Evolutionary conservation across 345 rosid genomes (phyloP).

Genomic region (Gossypium stocksii): DNA sequence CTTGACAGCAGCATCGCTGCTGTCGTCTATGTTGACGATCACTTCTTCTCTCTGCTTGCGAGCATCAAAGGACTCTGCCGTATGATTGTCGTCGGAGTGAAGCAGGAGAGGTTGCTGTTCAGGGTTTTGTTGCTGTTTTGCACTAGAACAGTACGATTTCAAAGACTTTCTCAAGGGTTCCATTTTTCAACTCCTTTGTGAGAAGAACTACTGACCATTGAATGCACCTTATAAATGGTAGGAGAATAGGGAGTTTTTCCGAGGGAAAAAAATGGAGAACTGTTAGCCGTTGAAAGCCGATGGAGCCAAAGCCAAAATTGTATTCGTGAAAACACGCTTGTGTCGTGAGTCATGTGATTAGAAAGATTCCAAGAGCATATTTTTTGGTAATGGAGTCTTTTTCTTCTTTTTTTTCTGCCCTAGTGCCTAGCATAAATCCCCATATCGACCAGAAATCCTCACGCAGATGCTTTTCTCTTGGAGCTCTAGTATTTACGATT

Average conservation of each 20-base stretch:
- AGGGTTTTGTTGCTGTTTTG: conserved; percentile 16
- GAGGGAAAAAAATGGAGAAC: not conserved
- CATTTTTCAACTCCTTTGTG: conserved; percentile 7
- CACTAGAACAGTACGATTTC: conserved; percentile 14
- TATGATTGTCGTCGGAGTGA: conserved; percentile 9
- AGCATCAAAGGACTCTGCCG: conserved; percentile 4
- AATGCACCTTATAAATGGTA: not conserved
- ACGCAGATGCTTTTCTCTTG: not conserved
- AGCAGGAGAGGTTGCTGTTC: conserved; percentile 23
- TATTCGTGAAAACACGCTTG: not conserved
- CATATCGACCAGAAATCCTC: not conserved
- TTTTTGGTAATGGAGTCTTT: not conserved
- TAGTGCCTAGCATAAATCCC: not conserved
- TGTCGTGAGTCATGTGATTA: conserved; percentile 1
- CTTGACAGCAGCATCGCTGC: not conserved
- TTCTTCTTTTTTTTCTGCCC: not conserved
- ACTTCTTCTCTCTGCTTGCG: conserved; percentile 17
- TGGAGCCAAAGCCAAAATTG: not conserved
- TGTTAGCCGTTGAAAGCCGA: not conserved
- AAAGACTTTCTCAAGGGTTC: conserved; percentile 24
- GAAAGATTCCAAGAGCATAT: not conserved
- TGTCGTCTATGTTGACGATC: conserved; percentile 26
- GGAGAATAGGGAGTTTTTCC: not conserved
- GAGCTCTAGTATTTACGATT: not conserved
- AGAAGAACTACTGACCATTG: not conserved